These are phyloP conservation scores for Debaryomyces prosopidis DNA, from an alignment of 805 yeast species.

Conservation along the genomic window DNA sequence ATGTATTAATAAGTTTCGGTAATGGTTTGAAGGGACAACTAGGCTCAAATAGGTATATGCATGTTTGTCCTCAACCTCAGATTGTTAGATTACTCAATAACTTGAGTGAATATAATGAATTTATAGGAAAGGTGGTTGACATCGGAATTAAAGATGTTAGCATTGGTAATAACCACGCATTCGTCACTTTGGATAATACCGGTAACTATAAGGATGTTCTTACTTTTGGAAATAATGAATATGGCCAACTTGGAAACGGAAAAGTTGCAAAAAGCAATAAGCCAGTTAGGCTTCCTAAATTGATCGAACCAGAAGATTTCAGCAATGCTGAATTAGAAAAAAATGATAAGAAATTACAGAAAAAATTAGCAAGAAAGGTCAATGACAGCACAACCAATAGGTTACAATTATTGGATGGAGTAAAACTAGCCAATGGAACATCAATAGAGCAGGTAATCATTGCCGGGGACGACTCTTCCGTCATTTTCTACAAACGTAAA, in stretches of 20 bases:
- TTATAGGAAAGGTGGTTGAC: constrained; percentile 34
- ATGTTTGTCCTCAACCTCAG: constrained; percentile 69
- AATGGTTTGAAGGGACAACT: constrained; percentile 83
- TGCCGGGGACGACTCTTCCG: constrained; percentile 65
- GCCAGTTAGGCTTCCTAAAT: constrained; percentile 55
- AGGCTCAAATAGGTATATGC: constrained; percentile 75
- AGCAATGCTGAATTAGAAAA: constrained; percentile 8
- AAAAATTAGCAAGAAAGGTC: constrained; percentile 28
- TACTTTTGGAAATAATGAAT: constrained; percentile 82
- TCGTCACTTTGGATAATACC: constrained; percentile 54
- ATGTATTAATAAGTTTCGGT: constrained; percentile 65
- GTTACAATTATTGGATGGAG: constrained; percentile 41
- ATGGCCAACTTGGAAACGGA: constrained; percentile 85
- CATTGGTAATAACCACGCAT: constrained; percentile 65
- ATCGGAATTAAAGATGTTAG: constrained; percentile 54
- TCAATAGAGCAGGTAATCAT: constrained; percentile 54
- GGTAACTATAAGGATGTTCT: constrained; percentile 54
- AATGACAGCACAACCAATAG: constrained; percentile 41
- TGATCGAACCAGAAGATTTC: constrained; percentile 55
- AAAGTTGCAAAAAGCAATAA: constrained; percentile 57
- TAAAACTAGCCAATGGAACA: constrained; percentile 21
- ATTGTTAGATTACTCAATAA: constrained; percentile 50
- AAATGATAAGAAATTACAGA: constrained; percentile 13
- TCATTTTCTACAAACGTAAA: constrained; percentile 54
- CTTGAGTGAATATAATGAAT: constrained; percentile 58